phyloP scores from a whole-genome alignment of 208 protist species.

The Leishmania amazonensis region DNA sequence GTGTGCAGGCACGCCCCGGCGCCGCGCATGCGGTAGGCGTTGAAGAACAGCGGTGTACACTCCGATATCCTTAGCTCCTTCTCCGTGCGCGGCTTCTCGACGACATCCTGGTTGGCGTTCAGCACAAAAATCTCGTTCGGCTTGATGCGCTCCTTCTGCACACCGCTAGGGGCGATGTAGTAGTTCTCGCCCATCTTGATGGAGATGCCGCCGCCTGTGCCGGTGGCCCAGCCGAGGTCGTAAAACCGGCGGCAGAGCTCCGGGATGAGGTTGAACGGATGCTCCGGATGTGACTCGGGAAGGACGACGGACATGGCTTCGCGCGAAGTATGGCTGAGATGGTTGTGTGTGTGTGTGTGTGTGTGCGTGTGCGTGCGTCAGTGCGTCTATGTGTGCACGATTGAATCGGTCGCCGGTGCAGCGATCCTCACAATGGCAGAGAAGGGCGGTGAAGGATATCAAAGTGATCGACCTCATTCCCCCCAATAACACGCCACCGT shows the following conservation, averaged over 20 bases:
- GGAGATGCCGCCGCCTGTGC: conserved; percentile 95
- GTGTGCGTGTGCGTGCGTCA: not conserved
- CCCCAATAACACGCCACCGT: not conserved
- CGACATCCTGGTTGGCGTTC: conserved; percentile 58
- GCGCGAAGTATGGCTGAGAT: not conserved
- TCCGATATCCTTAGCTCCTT: conserved; percentile 81
- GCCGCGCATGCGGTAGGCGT: conserved; percentile 80
- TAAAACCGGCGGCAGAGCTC: conserved; percentile 95
- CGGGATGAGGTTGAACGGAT: conserved; percentile 91
- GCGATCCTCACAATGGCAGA: not conserved
- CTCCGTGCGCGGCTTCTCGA: conserved; percentile 41
- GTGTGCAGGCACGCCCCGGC: conserved; percentile 95
- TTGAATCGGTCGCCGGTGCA: not conserved
- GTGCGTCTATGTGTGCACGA: no score
- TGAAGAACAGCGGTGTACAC: conserved; percentile 96
- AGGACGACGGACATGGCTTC: conserved; percentile 39
- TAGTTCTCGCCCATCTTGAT: conserved; percentile 75
- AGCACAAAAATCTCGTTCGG: conserved; percentile 93
- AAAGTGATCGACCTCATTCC: not conserved
- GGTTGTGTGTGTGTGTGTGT: not conserved
- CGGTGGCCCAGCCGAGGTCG: conserved; percentile 94
- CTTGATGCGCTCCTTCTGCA: conserved; percentile 95
- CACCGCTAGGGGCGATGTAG: conserved; percentile 94
- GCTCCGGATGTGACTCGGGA: conserved; percentile 54
- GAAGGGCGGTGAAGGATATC: not conserved